Base-by-base conservation (phyloP, 2,329 filamentous ascomycete species). In the Neocatenulostroma microsporum region DNA sequence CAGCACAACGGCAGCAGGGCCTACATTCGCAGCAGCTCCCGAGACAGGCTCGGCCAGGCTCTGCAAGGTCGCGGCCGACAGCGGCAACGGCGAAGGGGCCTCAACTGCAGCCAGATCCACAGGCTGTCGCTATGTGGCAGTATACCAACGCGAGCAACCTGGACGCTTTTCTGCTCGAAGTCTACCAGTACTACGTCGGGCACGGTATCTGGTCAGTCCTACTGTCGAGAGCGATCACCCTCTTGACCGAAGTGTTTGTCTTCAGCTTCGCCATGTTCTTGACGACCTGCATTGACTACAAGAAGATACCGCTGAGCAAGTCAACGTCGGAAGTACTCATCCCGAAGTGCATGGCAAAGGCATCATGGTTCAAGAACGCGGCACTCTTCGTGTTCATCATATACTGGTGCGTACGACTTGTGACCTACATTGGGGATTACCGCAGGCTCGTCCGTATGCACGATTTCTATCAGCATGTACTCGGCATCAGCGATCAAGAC, bases 61-160 rank as follows among this genome's bases (percentile, higher is more conserved):
- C 10, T 38, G 33, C 29, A 7, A 39, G 25, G 29, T 20, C 24
- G 4, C 33, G 23, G 3, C 32, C 21, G 8, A 21, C 35, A 5
- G 10, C 32, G 14, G 15, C 28, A 24, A 21, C 15, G 9, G 34
- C 30, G 17, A 37, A 58, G 18, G 21, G 39, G 9, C n/a, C n/a
- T n/a, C n/a, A n/a, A n/a, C 50, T 58, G 1, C 46, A 68, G 27
- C 58, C 60, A 13, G 73, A 76, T 50, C 74, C 78, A 1, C 78
- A 78, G 59, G 82, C 89, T 55, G 82, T 80, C 59, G 87, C 88
- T 3, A 76, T 94, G 67, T 95, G 86, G 81, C 76, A 84, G 62
- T 95, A 88, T 84, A 84, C 84, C 37, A 94, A 94, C 54, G 84
- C 91, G 39, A 78, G 84, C 24, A 91, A 94, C 54, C 68, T 95